Evolutionary conservation across 2,329 filamentous ascomycete genomes (phyloP), one percentile per base, ranked within the genome.

Genomic region (Teratosphaeria destructans): DNA sequence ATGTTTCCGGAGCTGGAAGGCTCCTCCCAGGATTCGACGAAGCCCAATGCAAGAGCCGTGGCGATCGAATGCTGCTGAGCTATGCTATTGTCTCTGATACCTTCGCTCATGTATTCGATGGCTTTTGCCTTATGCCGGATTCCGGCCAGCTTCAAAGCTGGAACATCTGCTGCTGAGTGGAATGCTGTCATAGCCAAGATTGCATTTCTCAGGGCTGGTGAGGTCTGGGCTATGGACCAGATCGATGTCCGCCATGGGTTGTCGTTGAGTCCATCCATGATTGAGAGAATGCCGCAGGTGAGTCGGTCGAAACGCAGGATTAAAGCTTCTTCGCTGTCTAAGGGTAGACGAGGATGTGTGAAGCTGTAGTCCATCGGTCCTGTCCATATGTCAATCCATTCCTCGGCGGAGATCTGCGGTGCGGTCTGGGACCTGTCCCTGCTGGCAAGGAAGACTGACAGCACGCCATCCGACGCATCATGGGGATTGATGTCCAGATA

Each of bases 201-300:
- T 3, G 86, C 86, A 73, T 89, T 84, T 64, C 84, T 85, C 39
- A 89, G 73, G 2, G 85, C 85, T 2, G 84, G 83, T 3, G 81
- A 86, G 55, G 84, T 78, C 64, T 78, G 79, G 3, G 85, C 83
- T 55, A 89, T 72, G 1, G 86, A 86, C 84, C 85, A 87, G n/a
- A 89, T 77, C 54, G 87, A 75, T 5, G 81, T 88, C 32, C 85
- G 79, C 86, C 86, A 89, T 2, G 86, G 86, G 67, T 89, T 89
- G 65, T 89, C 86, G 1, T 78, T 82, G 6, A 80, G 78, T 0
- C 85, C 86, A 70, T 89, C 85, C 67, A 88, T 88, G 57, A 89
- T 79, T 0, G 86, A 89, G 23, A 89, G 75, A 55, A 89, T 86
- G 3, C 85, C 85, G 68, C 86, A 89, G 0, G 86, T 89, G 59